Evolutionary conservation across 2,329 filamentous ascomycete species (phyloP).

Genomic region (Tolypocladium endophyticum): DNA sequence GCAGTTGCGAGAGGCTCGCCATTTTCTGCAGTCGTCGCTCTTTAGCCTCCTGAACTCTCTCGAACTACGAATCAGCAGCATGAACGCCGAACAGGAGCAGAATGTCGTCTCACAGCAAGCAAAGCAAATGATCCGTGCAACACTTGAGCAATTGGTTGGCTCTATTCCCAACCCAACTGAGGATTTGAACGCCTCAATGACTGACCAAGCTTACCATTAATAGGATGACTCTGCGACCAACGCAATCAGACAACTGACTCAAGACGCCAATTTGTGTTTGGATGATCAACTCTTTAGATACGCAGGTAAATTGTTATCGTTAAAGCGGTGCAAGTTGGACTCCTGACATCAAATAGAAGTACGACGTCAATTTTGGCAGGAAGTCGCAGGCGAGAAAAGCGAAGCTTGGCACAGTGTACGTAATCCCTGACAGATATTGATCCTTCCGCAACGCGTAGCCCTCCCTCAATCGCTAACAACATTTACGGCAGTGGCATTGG

Average conservation of each 20-base stretch:
- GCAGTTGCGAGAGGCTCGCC: slow-evolving; percentile 16
- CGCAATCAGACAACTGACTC: no score
- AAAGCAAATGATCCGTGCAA: background rate
- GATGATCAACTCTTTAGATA: background rate
- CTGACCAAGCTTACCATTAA: no score
- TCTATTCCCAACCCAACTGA: no score
- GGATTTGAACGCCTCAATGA: no score
- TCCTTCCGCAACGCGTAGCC: no score
- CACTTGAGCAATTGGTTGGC: no score
- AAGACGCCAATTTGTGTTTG: background rate
- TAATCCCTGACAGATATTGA: no score
- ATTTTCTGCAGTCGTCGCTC: slow-evolving; percentile 16
- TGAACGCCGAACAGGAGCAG: background rate
- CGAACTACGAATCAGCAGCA: slow-evolving; percentile 12
- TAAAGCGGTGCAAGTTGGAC: background rate
- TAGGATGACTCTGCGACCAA: no score
- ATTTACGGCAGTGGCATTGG: slow-evolving; percentile 9
- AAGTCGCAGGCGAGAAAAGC: background rate
- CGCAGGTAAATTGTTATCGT: background rate
- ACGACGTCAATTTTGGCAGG: background rate
- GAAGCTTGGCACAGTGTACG: background rate
- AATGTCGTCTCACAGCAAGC: background rate
- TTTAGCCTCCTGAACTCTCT: slow-evolving; percentile 17
- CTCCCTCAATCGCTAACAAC: background rate
- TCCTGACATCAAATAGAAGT: background rate